phyloP scores from a whole-genome alignment of 345 rosid species.

The Carallia brachiata region DNA sequence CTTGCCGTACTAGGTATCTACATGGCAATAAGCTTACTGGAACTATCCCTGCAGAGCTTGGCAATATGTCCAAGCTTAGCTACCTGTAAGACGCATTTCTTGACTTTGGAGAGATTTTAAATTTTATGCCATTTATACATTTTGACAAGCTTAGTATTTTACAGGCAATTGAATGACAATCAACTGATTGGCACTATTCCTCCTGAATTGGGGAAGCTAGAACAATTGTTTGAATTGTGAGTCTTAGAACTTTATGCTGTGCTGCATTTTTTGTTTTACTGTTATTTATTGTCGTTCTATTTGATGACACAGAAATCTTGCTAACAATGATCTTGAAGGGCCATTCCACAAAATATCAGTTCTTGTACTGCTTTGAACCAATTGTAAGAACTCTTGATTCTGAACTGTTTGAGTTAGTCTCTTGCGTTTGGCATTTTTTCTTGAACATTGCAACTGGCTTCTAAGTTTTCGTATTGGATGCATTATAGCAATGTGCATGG shows the following conservation, averaged over 20 bases:
- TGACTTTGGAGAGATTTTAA: neutral
- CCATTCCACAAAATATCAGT: slow-evolving; percentile 83
- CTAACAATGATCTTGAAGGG: slow-evolving; percentile 75
- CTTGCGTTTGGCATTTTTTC: too few species aligned
- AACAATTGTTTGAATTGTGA: slow-evolving; percentile 87
- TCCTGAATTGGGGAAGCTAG: slow-evolving; percentile 90
- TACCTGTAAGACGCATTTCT: slow-evolving; percentile 56
- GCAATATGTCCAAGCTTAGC: slow-evolving; percentile 94
- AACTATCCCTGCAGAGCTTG: slow-evolving; percentile 91
- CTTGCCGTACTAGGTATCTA: slow-evolving; percentile 55
- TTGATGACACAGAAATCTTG: slow-evolving; percentile 68
- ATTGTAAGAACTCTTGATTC: slow-evolving; percentile 44
- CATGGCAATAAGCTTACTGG: slow-evolving; percentile 92
- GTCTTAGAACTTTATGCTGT: slow-evolving; percentile 7
- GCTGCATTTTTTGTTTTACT: neutral
- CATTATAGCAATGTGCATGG: slow-evolving; percentile 75
- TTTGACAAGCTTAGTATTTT: neutral
- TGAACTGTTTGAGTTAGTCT: neutral
- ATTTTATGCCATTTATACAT: too few species aligned
- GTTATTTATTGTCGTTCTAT: neutral
- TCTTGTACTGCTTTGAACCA: slow-evolving; percentile 87
- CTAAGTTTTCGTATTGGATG: neutral
- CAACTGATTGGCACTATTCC: slow-evolving; percentile 72
- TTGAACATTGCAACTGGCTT: neutral
- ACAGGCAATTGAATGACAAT: slow-evolving; percentile 83